A percentile compares a stretch with the other conserved stretches of the same genome.
These are phyloP conservation scores for Pestalotiopsis sp. DNA, from an alignment of 2,329 filamentous ascomycete species.

Conservation along the genomic window DNA sequence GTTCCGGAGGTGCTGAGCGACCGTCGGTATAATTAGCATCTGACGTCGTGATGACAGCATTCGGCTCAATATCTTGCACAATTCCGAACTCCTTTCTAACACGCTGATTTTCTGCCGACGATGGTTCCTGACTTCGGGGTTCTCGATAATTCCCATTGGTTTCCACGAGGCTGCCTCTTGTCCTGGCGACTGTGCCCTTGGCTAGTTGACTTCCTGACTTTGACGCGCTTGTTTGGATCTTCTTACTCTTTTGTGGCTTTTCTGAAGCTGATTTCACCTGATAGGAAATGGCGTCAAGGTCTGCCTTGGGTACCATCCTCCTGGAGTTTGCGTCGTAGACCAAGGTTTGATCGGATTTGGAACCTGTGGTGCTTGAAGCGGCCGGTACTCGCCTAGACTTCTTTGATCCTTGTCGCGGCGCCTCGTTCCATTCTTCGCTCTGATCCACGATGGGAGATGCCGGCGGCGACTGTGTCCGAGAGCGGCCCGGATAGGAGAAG, in stretches of 20 bases:
- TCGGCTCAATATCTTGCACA: constrained; percentile 21
- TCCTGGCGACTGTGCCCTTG: constrained; percentile 55
- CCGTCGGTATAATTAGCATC: constrained; percentile 12
- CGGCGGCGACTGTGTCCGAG: constrained; percentile 43
- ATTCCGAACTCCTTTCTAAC: constrained; percentile 15
- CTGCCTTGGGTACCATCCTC: constrained; percentile 56
- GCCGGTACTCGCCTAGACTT: constrained; percentile 23
- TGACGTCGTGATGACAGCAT: constrained; percentile 21
- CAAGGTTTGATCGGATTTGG: constrained; percentile 34
- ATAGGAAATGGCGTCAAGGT: constrained; percentile 42
- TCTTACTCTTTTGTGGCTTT: constrained; percentile 43
- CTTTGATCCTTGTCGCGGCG: constrained; percentile 16
- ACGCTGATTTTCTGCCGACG: constrained; percentile 10
- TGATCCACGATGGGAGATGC: constrained; percentile 27
- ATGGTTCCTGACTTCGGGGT: constrained; percentile 19
- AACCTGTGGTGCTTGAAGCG: constrained; percentile 24
- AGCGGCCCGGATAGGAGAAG: constrained; percentile 57
- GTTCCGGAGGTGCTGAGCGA: constrained; percentile 6
- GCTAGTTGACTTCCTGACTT: constrained; percentile 47
- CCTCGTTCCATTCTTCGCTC: constrained; percentile 17
- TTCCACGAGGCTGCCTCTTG: constrained; percentile 50
- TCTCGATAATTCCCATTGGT: constrained; percentile 22
- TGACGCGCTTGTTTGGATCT: constrained; percentile 30
- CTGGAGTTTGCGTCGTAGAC: constrained; percentile 69
- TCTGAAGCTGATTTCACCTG: constrained; percentile 40